Conservation (phyloP, 176 grass and related monocot species). For the Cocos nucifera region DNA sequence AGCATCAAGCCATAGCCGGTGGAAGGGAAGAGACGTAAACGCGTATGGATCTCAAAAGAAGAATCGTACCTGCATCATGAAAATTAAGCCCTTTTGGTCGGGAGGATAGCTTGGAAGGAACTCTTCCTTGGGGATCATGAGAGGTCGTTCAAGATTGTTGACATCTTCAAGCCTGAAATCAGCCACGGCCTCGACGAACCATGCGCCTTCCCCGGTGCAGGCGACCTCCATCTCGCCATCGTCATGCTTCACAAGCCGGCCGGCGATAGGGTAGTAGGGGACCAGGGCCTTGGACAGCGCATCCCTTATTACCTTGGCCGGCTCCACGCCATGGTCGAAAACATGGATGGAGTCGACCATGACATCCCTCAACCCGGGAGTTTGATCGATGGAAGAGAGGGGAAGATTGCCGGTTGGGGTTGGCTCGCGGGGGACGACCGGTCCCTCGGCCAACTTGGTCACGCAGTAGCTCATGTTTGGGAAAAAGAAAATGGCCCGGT, state of each 20-base stretch:
- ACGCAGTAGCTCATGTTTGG: not conserved
- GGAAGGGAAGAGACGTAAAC: too few species aligned
- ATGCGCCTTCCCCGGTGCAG: slow-evolving; percentile 21
- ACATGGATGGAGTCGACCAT: slow-evolving; percentile 13
- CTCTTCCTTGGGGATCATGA: slow-evolving; percentile 3
- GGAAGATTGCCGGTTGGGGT: slow-evolving; percentile 13
- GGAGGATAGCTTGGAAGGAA: slow-evolving; percentile 1
- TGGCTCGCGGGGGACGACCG: slow-evolving; percentile 8
- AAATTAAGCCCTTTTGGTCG: slow-evolving; percentile 1
- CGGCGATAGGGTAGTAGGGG: slow-evolving; percentile 29
- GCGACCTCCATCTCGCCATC: not conserved
- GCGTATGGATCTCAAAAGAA: not conserved
- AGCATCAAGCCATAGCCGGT: too few species aligned
- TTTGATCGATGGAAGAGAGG: slow-evolving; percentile 19
- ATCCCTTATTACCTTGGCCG: slow-evolving; percentile 9
- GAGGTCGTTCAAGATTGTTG: not conserved
- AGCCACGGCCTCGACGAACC: slow-evolving; percentile 13
- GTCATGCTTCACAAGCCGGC: slow-evolving; percentile 7
- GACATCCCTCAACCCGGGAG: not conserved
- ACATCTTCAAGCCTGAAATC: slow-evolving; percentile 15
- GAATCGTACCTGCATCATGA: slow-evolving; percentile 1
- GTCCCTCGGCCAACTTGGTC: slow-evolving; percentile 4
- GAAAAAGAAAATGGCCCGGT: too few species aligned
- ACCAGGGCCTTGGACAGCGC: slow-evolving; percentile 19
- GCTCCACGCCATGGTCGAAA: slow-evolving; percentile 1